Percentiles rank a stretch among this genome's conserved stretches.
These are phyloP conservation scores for Globisporangium recalcitrans DNA, from an alignment of 352 stramenopile species.

Conservation along the genomic window DNA sequence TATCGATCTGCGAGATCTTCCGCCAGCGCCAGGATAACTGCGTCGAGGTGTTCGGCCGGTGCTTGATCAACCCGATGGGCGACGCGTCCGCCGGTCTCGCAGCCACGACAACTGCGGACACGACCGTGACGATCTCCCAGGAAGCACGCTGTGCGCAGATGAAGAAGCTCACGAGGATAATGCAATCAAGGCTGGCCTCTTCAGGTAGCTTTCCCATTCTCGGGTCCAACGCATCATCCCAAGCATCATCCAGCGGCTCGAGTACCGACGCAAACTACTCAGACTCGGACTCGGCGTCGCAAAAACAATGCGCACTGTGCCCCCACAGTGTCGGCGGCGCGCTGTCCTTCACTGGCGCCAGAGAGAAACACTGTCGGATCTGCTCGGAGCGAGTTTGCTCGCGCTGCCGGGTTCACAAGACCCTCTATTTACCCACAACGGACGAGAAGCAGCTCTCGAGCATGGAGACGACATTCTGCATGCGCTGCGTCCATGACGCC, in stretches of 20 bases:
- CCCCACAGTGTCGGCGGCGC: not conserved
- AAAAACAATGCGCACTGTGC: not conserved
- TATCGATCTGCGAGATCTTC: constrained; percentile 5
- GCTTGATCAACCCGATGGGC: not conserved
- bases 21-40: not conserved
- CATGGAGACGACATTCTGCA: constrained; percentile 23
- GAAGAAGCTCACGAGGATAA: not conserved
- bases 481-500: constrained; percentile 21
- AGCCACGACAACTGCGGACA: not conserved
- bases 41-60: not conserved
- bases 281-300: not conserved
- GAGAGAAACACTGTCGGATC: constrained; percentile 3
- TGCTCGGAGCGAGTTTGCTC: constrained; percentile 16
- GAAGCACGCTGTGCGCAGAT: constrained; percentile 20
- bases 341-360: not conserved
- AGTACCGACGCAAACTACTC: no score
- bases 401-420: constrained; percentile 22
- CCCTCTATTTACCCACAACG: constrained; percentile 14
- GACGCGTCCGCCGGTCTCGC: not conserved
- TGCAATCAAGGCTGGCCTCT: not conserved
- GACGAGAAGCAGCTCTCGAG: constrained; percentile 20
- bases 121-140: not conserved
- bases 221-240: no score
- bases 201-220: no score
- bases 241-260: no score